Percentiles rank a stretch among this genome's conserved stretches.
Conservation (phyloP, 1,284 basidiomycete genomes). For the Apiotrichum domesticum region DNA sequence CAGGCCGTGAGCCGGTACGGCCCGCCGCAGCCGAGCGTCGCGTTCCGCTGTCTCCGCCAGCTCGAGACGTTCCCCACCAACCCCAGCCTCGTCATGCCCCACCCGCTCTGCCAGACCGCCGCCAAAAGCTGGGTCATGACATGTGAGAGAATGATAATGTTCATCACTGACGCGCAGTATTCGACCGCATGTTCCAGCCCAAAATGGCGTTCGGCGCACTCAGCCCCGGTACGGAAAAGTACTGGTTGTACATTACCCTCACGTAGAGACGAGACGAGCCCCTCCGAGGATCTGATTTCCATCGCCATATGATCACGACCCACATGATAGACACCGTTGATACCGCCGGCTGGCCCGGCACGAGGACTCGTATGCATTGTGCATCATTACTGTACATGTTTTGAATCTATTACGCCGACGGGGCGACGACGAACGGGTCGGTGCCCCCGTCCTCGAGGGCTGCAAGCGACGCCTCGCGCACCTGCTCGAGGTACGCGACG, state of each 20-base stretch:
- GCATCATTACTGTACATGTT: not conserved
- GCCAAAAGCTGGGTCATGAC: constrained; percentile 80
- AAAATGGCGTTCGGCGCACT: constrained; percentile 26
- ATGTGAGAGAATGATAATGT: constrained; percentile 51
- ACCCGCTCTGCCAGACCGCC: constrained; percentile 76
- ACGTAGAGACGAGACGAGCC: not conserved
- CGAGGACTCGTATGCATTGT: not conserved
- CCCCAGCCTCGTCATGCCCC: constrained; percentile 81
- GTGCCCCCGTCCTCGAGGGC: constrained; percentile 66
- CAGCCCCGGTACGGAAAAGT: constrained; percentile 41
- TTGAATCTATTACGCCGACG: not conserved
- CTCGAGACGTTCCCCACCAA: constrained; percentile 64
- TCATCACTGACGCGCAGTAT: constrained; percentile 55
- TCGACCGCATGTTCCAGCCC: constrained; percentile 75
- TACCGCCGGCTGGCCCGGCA: too few relatives aligned
- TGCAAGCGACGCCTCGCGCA: constrained; percentile 63
- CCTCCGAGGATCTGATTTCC: too few relatives aligned
- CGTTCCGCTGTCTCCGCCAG: constrained; percentile 22
- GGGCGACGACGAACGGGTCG: constrained; percentile 57
- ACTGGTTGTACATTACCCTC: constrained; percentile 31
- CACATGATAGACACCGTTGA: too few relatives aligned
- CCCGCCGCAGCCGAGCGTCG: constrained; percentile 40
- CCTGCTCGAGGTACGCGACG: constrained; percentile 63
- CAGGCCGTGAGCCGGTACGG: constrained; percentile 81
- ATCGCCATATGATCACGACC: too few relatives aligned